Base-by-base conservation (phyloP, 1,139 yeast genomes). In the Diutina mesorugosa region DNA sequence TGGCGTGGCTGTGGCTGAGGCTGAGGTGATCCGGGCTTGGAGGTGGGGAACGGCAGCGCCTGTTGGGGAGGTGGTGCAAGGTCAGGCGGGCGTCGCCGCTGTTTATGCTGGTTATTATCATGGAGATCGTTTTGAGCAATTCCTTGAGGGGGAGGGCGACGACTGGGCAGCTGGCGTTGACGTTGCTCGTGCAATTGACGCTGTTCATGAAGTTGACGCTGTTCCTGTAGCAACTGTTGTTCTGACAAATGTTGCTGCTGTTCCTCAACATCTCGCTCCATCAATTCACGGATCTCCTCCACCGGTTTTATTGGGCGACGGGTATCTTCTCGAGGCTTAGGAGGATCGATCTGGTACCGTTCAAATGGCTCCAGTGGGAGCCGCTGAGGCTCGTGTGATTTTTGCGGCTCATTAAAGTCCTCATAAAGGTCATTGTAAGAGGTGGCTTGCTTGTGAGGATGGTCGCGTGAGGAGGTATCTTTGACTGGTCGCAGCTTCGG, bases 221-320 rank as follows among this genome's bases (percentile, higher is more conserved):
- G 48, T 8, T 46, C 48, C 18, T 46, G 48, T 21, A 21, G 26
- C 26, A 21, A 21, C 3, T 21, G 26, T 4, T 21, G 26, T 21
- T 21, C 26, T 21, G 26, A 2, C 26, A 21, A 21, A 2, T 21
- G 41, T 5, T 35, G 41, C 14, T 32, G 53, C 18, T 14, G 26
- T 18, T 50, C 53, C 28, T 50, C 53, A 6, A 50, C 53, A 12
- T 50, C 53, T 7, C 28, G 21, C n/a, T 50, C 53, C 53, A 50
- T 50, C 45, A 50, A 32, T 18, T 16, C 53, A 4, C 32, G 53
- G 2, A 50, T 50, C 32, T 50, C 53, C 18, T 50, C 53, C 45
- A 50, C 53, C 16, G 29, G 53, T 18, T 50, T 30, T 6, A 50
- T 50, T 2, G 53, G 53, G 9, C 53, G 21, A 16, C 32, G 53